Base-by-base conservation (phyloP, 2,329 filamentous ascomycete species). In the Niveomyces coronatus region DNA sequence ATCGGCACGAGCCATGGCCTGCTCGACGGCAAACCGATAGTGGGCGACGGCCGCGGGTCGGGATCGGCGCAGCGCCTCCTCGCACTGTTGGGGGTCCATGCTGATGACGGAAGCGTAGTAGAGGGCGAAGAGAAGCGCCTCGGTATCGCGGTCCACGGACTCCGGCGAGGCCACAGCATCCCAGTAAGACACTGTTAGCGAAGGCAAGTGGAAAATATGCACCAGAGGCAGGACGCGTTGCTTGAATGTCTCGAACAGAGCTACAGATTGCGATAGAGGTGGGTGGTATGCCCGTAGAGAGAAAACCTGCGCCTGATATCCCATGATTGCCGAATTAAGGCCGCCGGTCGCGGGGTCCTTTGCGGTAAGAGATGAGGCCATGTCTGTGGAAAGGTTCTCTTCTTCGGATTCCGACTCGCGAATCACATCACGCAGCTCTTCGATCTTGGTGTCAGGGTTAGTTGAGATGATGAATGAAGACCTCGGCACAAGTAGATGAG, bases 171-270 rank as follows among this genome's bases (percentile, higher is more conserved):
- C 41, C 6, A 54, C 44, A 2, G 50, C 42, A 5, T 48, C 36
- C 47, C 49, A 52, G 43, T 53, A 57, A 2, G 49, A 41, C 4
- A 33, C 40, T 14, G 45, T 45, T 13, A 51, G 24, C 1, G 50
- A 52, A 2, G 53, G 53, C 43, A 51, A 46, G 40, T 57, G 57
- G 35, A 53, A 58, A 16, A 54, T 50, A 32, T 43, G 48, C 4
- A 52, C 45, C 8, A 56, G 14, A 4, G 53, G 49, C 10, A 43
- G 38, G 4, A 56, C 50, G 18, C 50, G 53, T 5, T 54, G 50
- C 7, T 37, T 47, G 35, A 55, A 56, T 2, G 15, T 8, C 7
- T 14, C n/a, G 9, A 31, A 14, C 28, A 31, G 15, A 8, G 28
- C 28, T 8, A 31, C 28, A 14, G 28, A 31, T 31, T 31, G 28